Conservation (phyloP, 768 basidiomycete genomes). For the Psilocybe cyanescens region DNA sequence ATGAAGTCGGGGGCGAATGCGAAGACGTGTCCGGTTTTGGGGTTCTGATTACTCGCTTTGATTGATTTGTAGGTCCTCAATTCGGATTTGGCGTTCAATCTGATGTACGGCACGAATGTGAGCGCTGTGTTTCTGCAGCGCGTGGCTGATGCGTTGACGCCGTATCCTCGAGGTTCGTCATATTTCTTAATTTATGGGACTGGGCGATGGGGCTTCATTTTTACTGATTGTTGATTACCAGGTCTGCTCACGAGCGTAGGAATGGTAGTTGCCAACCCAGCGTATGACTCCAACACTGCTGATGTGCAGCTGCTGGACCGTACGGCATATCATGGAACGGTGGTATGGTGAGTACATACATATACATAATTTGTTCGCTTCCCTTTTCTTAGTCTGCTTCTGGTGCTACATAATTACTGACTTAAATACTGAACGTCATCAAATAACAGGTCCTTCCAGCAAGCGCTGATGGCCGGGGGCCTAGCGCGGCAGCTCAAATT, state of each 20-base stretch:
- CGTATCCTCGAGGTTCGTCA: slow-evolving; percentile 43
- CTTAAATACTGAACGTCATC: too few relatives aligned
- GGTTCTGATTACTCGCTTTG: not conserved
- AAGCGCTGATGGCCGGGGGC: slow-evolving; percentile 48
- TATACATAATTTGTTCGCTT: too few relatives aligned
- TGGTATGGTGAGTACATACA: slow-evolving; percentile 30
- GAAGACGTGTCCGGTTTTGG: not conserved
- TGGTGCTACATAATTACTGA: too few relatives aligned
- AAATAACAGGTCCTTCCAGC: slow-evolving; percentile 39
- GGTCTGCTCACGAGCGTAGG: slow-evolving; percentile 48
- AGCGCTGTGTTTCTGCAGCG: slow-evolving; percentile 37
- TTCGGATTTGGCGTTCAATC: slow-evolving; percentile 45
- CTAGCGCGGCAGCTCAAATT: slow-evolving; percentile 40
- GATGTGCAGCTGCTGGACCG: slow-evolving; percentile 39
- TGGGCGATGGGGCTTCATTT: too few relatives aligned
- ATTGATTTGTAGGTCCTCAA: slow-evolving; percentile 35
- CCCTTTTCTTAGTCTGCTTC: too few relatives aligned
- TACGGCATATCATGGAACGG: slow-evolving; percentile 40
- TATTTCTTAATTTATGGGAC: not conserved
- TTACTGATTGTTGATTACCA: slow-evolving; percentile 10
- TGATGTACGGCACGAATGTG: slow-evolving; percentile 43
- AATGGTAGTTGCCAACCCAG: slow-evolving; percentile 51
- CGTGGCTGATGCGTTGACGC: slow-evolving; percentile 39
- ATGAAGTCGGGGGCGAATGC: too few relatives aligned
- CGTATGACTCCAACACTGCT: slow-evolving; percentile 45